A percentile compares a stretch with the other conserved stretches of the same genome.
These are phyloP conservation scores for Hyaloscypha variabilis DNA, from an alignment of 495 filamentous ascomycete genomes.

Conservation along the genomic window DNA sequence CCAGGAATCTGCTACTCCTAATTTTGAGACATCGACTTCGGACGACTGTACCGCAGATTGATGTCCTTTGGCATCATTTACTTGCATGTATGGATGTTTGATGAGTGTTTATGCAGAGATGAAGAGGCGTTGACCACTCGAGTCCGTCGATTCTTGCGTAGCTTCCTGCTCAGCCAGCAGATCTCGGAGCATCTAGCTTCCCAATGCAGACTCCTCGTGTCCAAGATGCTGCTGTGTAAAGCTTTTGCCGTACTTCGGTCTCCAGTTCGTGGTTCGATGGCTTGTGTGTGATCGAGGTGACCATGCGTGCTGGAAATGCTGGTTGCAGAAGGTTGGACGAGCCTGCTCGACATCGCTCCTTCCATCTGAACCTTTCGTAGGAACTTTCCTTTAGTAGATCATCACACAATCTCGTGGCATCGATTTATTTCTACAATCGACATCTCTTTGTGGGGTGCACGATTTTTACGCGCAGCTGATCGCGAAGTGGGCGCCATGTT, in stretches of 20 bases:
- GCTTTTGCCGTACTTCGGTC: no score
- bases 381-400: not conserved
- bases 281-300: not conserved
- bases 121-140: not conserved
- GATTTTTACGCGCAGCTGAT: not conserved
- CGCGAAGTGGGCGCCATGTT: not conserved
- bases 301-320: not conserved
- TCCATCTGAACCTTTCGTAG: not conserved
- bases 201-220: not conserved
- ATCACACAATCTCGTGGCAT: not conserved
- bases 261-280: no score
- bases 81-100: not conserved
- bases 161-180: not conserved
- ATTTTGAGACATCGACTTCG: not conserved
- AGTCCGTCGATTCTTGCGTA: not conserved
- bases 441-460: not conserved
- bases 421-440: not conserved
- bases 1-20: not conserved
- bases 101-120: not conserved
- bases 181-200: not conserved
- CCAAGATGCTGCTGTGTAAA: not conserved
- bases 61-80: not conserved
- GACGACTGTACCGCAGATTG: not conserved
- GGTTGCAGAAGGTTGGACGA: not conserved
- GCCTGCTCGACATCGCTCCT: not conserved